Evolutionary conservation across 2,329 filamentous ascomycete genomes (phyloP).

Genomic region (Aureobasidium musti): DNA sequence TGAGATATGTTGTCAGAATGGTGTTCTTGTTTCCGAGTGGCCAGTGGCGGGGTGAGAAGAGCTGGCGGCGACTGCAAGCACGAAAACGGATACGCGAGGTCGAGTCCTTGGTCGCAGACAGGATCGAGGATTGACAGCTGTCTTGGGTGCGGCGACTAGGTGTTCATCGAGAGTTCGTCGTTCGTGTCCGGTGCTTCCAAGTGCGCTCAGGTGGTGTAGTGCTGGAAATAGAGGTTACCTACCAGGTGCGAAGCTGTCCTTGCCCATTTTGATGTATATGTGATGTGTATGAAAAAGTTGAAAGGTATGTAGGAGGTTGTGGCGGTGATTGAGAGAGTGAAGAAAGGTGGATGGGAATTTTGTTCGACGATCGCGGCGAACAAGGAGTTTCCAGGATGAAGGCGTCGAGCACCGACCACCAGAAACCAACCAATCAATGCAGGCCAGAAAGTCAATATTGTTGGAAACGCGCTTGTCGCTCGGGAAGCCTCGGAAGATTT

Average conservation of each 20-base stretch:
- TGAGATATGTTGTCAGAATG: slow-evolving; percentile 45
- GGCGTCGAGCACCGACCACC: slow-evolving; percentile 10
- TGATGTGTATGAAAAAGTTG: slow-evolving; percentile 25
- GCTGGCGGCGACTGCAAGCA: neutral
- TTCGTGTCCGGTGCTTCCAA: neutral
- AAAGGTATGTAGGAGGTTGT: slow-evolving; percentile 30
- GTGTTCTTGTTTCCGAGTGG: neutral
- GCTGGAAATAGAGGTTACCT: slow-evolving; percentile 32
- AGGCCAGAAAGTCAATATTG: slow-evolving; percentile 20
- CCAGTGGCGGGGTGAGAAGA: neutral
- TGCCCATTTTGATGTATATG: slow-evolving; percentile 41
- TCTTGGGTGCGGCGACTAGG: neutral
- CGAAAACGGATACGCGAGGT: neutral
- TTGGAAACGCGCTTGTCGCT: slow-evolving; percentile 11
- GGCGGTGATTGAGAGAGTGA: slow-evolving; percentile 17
- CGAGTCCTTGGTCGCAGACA: neutral
- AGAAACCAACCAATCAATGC: neutral
- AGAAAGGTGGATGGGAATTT: slow-evolving; percentile 30
- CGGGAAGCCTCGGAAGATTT: slow-evolving; percentile 20
- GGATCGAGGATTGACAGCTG: neutral
- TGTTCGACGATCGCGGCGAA: slow-evolving; percentile 25
- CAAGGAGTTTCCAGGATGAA: slow-evolving; percentile 22
- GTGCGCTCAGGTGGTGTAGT: neutral
- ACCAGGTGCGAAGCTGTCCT: slow-evolving; percentile 44
- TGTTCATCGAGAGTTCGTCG: neutral